Evolutionary conservation across 169 alveolate genomes (phyloP), one percentile per base, ranked within the genome.

Genomic region (Miamiensis avidus): DNA sequence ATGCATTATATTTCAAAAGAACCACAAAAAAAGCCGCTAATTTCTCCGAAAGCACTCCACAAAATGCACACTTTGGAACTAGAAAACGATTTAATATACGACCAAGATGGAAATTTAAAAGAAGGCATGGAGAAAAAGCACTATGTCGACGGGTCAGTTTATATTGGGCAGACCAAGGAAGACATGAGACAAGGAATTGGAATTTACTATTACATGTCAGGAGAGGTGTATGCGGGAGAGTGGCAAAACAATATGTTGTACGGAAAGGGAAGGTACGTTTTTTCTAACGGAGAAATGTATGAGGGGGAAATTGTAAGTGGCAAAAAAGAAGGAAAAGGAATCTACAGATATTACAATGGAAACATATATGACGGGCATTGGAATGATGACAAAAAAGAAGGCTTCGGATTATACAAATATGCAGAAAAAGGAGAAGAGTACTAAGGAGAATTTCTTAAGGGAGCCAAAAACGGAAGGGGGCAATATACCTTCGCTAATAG

Each of bases 141-240:
- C 34, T 87, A 87, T 69, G n/a, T 69, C 65, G 91, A 87, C 69
- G 88, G 88, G 29, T 69, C 82, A 29, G 81, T 76, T 0, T 87
- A 87, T 77, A 65, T 69, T 0, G 91, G 91, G 1, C 82, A 87
- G 32, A 69, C 76, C 0, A 31, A 26, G 31, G 82, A 87, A 81
- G 88, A 82, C 1, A 65, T 82, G 20, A 82, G 88, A 77, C 34
- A 69, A 29, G 91, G 91, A 65, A 74, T 28, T 28, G 91, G 91
- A 65, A 83, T 87, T 0, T 87, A 87, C 33, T 82, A 76, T 65
- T 87, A 87, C 76, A 65, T 11, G 25, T 81, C 78, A 25, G 91
- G 88, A 77, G 91, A 87, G 31, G 82, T 82, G 15, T 87, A 87
- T 87, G 88, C 85, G 31, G 91, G 91, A 0, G 74, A 87, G 29